A percentile compares a stretch with the other conserved stretches of the same genome.
phyloP scores from a whole-genome alignment of 2,329 filamentous ascomycete genomes.

The Fusarium dlaminii region DNA sequence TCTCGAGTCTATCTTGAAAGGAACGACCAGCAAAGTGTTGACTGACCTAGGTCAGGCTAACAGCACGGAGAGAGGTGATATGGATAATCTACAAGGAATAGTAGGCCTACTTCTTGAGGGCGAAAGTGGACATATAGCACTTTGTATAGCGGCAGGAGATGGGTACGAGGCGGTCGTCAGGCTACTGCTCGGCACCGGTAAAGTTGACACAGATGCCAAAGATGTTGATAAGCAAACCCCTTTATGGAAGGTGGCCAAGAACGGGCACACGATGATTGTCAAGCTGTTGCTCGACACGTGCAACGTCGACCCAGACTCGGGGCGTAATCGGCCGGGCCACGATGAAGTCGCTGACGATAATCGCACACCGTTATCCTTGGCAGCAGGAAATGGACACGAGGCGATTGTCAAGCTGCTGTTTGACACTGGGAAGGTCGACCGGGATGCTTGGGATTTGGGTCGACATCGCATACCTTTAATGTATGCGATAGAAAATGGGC shows the following conservation, averaged over 20 bases:
- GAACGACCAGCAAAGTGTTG: fast-evolving
- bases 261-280: not conserved
- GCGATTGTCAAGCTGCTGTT: not conserved
- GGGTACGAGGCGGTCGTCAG: not conserved
- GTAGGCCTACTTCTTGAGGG: not conserved
- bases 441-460: no score
- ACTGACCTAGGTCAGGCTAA: not conserved
- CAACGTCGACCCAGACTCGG: not conserved
- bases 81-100: not conserved
- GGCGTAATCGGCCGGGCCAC: not conserved
- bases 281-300: not conserved
- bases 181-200: not conserved
- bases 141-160: not conserved
- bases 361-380: not conserved
- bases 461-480: not conserved
- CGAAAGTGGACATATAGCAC: not conserved
- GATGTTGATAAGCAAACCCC: not conserved
- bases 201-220: not conserved
- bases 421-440: not conserved
- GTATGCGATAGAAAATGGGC: not conserved
- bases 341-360: fast-evolving
- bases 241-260: not conserved
- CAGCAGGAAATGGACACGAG: not conserved
- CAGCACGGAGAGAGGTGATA: not conserved
- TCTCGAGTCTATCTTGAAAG: not conserved